Percentiles rank a stretch among this genome's conserved stretches.
These are phyloP conservation scores for Neurospora sp. DNA, from an alignment of 2,329 filamentous ascomycete genomes.

Conservation along the genomic window DNA sequence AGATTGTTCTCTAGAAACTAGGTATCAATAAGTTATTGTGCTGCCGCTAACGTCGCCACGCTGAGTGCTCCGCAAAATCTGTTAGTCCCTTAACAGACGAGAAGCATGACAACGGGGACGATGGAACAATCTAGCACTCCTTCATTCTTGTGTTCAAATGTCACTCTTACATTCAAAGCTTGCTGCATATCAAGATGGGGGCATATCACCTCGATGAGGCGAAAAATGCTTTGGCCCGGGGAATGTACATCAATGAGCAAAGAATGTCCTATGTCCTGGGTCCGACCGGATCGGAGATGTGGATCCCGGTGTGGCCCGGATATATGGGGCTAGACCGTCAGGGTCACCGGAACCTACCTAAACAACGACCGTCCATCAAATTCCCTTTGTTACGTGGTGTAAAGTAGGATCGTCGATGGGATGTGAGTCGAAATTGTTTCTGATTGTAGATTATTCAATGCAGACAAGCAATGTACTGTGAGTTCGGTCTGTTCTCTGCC, in stretches of 20 bases:
- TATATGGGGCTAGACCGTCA: not conserved
- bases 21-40: not conserved
- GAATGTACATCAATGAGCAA: not conserved
- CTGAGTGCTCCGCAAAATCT: not conserved
- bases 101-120: not conserved
- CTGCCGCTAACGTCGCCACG: not conserved
- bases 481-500: not conserved
- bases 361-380: not conserved
- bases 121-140: not conserved
- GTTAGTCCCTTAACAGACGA: not conserved
- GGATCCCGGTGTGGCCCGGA: not conserved
- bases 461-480: not conserved
- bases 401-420: not conserved
- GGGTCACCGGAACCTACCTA: not conserved
- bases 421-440: not conserved
- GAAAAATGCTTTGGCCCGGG: not conserved
- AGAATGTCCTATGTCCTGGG: not conserved
- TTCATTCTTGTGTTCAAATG: not conserved
- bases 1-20: too few relatives aligned
- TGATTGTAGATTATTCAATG: not conserved
- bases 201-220: not conserved
- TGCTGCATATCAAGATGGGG: not conserved
- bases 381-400: not conserved
- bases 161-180: fast-evolving
- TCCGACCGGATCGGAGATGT: not conserved